A percentile compares a stretch with the other conserved stretches of the same genome.
Conservation (phyloP, 805 yeast species). For the Lachancea sp. region DNA sequence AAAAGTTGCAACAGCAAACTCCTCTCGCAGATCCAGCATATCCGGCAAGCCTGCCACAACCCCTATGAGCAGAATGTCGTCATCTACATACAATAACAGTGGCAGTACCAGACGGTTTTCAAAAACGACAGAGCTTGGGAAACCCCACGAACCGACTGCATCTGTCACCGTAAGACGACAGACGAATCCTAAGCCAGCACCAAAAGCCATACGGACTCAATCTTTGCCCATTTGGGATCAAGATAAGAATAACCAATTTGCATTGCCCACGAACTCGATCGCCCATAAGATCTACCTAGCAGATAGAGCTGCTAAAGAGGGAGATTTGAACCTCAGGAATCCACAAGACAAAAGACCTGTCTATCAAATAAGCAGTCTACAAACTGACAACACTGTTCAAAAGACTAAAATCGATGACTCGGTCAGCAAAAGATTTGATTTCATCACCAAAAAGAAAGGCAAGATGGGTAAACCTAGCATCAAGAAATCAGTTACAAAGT, state of each 20-base stretch:
- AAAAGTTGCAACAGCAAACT: slow-evolving; percentile 18
- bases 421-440: slow-evolving; percentile 31
- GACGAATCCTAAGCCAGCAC: slow-evolving; percentile 42
- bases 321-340: slow-evolving; percentile 5
- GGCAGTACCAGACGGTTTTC: slow-evolving; percentile 3
- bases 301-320: slow-evolving; percentile 26
- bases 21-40: slow-evolving; percentile 12
- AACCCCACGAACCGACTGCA: slow-evolving; percentile 5
- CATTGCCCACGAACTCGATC: slow-evolving; percentile 26
- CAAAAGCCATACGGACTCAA: slow-evolving; percentile 41
- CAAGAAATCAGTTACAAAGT: slow-evolving; percentile 3
- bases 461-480: slow-evolving; percentile 8
- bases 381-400: slow-evolving; percentile 24
- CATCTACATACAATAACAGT: slow-evolving; percentile 1
- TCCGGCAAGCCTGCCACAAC: not conserved
- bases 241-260: slow-evolving; percentile 17
- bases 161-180: slow-evolving; percentile 22
- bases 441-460: slow-evolving; percentile 25
- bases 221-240: slow-evolving; percentile 37
- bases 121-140: slow-evolving; percentile 4
- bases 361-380: slow-evolving; percentile 24
- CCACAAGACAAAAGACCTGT: slow-evolving; percentile 9
- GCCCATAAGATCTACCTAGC: slow-evolving; percentile 32
- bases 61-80: not conserved
- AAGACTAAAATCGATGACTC: slow-evolving; percentile 26